phyloP scores from a whole-genome alignment of 1,284 basidiomycete species.

The Inonotus hispidus region DNA sequence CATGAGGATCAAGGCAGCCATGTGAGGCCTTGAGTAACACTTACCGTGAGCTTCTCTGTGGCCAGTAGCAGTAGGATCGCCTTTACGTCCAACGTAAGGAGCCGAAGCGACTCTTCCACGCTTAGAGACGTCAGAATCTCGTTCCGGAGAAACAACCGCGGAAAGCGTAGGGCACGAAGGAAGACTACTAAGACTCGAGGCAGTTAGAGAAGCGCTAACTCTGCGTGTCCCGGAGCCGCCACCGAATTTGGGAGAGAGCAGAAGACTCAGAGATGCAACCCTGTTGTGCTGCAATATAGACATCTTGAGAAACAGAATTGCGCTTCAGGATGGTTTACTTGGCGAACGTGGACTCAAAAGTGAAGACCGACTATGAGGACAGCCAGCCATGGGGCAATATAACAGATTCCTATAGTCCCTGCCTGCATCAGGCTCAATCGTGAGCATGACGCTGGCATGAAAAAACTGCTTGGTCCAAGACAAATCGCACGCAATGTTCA shows the following conservation, averaged over 20 bases:
- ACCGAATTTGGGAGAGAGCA: neutral
- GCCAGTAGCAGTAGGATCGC: neutral
- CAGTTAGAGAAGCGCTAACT: neutral
- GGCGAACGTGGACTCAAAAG: neutral
- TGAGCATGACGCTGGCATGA: neutral
- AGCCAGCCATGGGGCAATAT: neutral
- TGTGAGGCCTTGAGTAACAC: constrained; percentile 9
- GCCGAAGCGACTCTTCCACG: neutral
- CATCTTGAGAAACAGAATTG: neutral
- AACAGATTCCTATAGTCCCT: neutral
- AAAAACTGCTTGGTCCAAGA: neutral
- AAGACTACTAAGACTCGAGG: neutral
- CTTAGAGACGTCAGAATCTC: neutral
- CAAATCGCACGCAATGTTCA: too few species aligned
- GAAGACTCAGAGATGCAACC: neutral
- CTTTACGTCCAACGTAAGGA: constrained; percentile 11
- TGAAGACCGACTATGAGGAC: neutral
- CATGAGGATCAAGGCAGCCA: constrained; percentile 11
- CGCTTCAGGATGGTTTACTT: neutral
- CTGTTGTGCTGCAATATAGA: constrained; percentile 5
- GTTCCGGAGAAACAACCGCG: neutral
- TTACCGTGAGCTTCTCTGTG: constrained; percentile 12
- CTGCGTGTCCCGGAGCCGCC: neutral
- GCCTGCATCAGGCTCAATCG: neutral
- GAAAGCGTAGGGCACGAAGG: constrained; percentile 7